phyloP scores from a whole-genome alignment of 2,329 filamentous ascomycete species.

The Phialocephala sp. region DNA sequence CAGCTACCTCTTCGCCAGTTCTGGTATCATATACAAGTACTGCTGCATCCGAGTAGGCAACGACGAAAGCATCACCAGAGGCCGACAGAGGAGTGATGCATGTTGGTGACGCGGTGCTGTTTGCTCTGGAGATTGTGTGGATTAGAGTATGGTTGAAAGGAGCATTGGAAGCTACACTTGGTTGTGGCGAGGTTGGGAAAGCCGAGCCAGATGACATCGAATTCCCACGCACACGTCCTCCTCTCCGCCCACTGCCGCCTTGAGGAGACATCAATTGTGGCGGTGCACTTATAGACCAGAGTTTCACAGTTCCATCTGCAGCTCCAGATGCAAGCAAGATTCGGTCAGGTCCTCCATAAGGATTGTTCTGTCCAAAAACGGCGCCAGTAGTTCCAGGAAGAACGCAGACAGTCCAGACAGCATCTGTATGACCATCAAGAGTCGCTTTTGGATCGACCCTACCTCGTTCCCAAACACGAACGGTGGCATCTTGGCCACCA shows the following conservation, averaged over 20 bases:
- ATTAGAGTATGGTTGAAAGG: conserved; percentile 89
- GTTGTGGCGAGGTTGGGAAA: conserved; percentile 88
- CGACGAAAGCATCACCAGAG: conserved; percentile 87
- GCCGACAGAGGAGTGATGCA: conserved; percentile 89
- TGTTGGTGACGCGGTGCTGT: conserved; percentile 78
- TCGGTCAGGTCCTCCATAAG: conserved; percentile 81
- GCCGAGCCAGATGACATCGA: conserved; percentile 94
- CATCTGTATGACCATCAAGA: conserved; percentile 91
- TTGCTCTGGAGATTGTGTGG: conserved; percentile 78
- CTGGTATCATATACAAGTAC: conserved; percentile 92
- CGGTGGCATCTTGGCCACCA: conserved; percentile 89
- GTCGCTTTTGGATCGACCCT: conserved; percentile 95
- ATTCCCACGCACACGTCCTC: conserved; percentile 82
- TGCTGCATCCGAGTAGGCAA: conserved; percentile 88
- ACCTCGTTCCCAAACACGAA: conserved; percentile 94
- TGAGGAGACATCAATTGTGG: conserved; percentile 85
- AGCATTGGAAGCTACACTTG: conserved; percentile 81
- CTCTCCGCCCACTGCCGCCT: conserved; percentile 67
- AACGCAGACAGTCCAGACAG: conserved; percentile 94
- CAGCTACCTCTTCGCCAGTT: conserved; percentile 83
- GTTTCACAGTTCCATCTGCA: conserved; percentile 87
- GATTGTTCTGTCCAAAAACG: conserved; percentile 77
- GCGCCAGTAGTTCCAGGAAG: conserved; percentile 81
- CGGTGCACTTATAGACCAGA: conserved; percentile 93
- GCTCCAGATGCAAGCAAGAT: conserved; percentile 90